phyloP scores from a whole-genome alignment of 2,329 filamentous ascomycete species.

The Botrytis porri region DNA sequence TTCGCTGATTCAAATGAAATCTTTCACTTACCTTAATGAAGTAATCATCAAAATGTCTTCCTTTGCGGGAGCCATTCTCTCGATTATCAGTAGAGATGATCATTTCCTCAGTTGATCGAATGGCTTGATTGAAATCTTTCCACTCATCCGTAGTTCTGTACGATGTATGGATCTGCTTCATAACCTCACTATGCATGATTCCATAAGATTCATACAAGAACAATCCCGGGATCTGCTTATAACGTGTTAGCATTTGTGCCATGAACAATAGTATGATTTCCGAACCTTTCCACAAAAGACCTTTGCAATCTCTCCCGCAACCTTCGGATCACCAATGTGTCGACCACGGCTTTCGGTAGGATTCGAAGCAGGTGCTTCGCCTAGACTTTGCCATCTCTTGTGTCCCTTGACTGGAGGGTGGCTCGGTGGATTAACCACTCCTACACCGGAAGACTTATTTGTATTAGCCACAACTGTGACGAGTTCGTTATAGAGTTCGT shows the following conservation, averaged over 20 bases:
- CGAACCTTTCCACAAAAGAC: slow-evolving; percentile 58
- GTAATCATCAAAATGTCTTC: slow-evolving; percentile 78
- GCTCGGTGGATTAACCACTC: slow-evolving; percentile 27
- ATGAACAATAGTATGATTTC: background rate
- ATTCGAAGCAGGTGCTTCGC: slow-evolving; percentile 38
- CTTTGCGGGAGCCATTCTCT: slow-evolving; percentile 64
- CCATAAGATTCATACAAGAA: slow-evolving; percentile 90
- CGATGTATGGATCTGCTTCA: slow-evolving; percentile 69
- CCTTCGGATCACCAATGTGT: slow-evolving; percentile 53
- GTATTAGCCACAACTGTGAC: slow-evolving; percentile 69
- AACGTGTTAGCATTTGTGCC: background rate
- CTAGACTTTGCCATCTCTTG: slow-evolving; percentile 47
- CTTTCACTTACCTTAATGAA: slow-evolving; percentile 70
- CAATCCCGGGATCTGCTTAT: slow-evolving; percentile 69
- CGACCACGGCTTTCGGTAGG: slow-evolving; percentile 45
- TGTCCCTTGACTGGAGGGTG: slow-evolving; percentile 36
- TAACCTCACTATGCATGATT: slow-evolving; percentile 82
- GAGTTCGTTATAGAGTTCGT: slow-evolving; percentile 73
- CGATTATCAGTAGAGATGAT: slow-evolving; percentile 67
- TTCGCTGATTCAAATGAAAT: background rate
- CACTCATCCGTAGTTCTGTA: slow-evolving; percentile 69
- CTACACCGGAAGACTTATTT: slow-evolving; percentile 51
- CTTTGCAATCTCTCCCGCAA: slow-evolving; percentile 59
- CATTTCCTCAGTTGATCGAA: slow-evolving; percentile 77
- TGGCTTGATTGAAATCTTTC: slow-evolving; percentile 77